Base-by-base conservation (phyloP, 2,329 filamentous ascomycete species). In the Fusarium sp. region DNA sequence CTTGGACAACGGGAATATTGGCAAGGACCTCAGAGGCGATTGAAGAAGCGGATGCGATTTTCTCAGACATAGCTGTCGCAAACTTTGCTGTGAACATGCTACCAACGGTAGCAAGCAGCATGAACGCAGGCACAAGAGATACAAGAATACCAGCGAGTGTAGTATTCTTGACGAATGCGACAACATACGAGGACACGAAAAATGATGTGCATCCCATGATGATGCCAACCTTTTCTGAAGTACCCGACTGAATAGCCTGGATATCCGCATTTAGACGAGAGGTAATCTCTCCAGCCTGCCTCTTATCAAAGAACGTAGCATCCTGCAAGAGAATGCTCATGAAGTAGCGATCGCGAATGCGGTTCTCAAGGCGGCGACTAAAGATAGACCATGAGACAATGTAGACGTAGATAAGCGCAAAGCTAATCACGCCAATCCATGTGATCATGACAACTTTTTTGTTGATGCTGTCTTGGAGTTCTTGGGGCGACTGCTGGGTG, bases 191-290 rank as follows among this genome's bases (percentile, higher is more conserved):
- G 0, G 90, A 88, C 54, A 91, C 75, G 73, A 92, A 92, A 76
- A 91, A 92, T 3, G 88, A 88, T 11, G 87, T 76, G 51, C 85
- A 89, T 24, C 85, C 84, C 6, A 92, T 82, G 67, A 87, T 85
- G 34, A 91, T 86, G 52, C 90, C 90, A 17, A 91, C 89, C 76
- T 93, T 93, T 77, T 92, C 91, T 2, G 88, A 89, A 0, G 90
- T 91, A 15, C 91, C 91, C 0, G 86, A 85, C 72, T 91, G 90
- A 52, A 93, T 88, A 2, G 87, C 85, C 61, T 89, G 86, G 34
- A 92, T 89, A 71, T 92, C 90, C 55, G 84, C 83, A 73, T 89
- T 89, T 43, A 93, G 84, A 19, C 90, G 83, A 10, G 88, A 87
- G 3, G 87, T 84, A 14, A 92, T 85, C 75, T 91, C 88, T 17